Evolutionary conservation across 2,329 filamentous ascomycete species (phyloP), one percentile per base, ranked within the genome.

Genomic region (Colletotrichum sp.): DNA sequence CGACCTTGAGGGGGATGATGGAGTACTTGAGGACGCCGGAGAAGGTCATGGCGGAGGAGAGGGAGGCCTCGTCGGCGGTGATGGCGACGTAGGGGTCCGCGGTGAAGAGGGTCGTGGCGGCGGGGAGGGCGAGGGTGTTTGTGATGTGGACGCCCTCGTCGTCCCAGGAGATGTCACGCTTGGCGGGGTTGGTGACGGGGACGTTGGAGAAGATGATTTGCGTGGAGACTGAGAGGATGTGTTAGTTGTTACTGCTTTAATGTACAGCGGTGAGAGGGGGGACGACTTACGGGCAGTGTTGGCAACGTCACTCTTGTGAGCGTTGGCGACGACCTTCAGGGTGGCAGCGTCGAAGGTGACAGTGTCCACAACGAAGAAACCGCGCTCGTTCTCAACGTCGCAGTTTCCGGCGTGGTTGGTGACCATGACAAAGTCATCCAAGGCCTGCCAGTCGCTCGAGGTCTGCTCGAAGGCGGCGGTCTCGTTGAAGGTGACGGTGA

Each of bases 381-480:
- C 78, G 18, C 79, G 78, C 72, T 80, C 79, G 18, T 76, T 55
- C 69, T 78, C 71, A 6, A 67, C 28, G 63, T 80, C 78, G 49
- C 79, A 80, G 70, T 78, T 77, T 10, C 79, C 79, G 30, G 76
- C 55, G 69, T 80, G 79, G 71, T 80, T 80, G 12, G 79, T 80
- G 44, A 80, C 71, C 26, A 80, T 64, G n/a, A 80, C 77, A 39
- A 80, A 79, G 73, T 77, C 78, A 28, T 76, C 76, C 12, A 80
- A 67, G 30, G 76, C 65, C 59, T 65, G 60, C 79, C 79, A 80
- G 26, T 73, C 65, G 21, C 49, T 67, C n/a, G 79, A 72, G 6
- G 78, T 79, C 75, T 79, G 78, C 36, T 77, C 30, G 67, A 79
- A 80, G 36, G 72, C 66, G 7, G 79, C 78, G 10, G 67, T 71